Conservation (phyloP, 495 filamentous ascomycete genomes). For the Apodospora peruviana region DNA sequence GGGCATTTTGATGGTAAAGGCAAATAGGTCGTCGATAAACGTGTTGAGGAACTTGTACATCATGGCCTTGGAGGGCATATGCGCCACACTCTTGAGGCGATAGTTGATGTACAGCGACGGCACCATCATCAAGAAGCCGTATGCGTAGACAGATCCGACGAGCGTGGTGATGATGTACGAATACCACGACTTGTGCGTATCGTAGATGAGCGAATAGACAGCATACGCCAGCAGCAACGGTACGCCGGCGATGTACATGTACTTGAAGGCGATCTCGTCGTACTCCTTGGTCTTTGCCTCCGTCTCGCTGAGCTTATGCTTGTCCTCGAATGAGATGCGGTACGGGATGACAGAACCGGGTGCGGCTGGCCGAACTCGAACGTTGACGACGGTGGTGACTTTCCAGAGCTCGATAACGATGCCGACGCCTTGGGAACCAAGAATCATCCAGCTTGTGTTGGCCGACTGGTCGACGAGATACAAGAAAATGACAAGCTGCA, state of each 20-base stretch:
- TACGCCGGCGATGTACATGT: slow-evolving; percentile 86
- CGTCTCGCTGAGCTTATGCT: slow-evolving; percentile 89
- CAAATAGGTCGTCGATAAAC: slow-evolving; percentile 69
- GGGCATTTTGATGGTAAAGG: slow-evolving; percentile 99
- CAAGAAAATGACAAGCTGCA: slow-evolving; percentile 94
- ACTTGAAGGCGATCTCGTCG: slow-evolving; percentile 94
- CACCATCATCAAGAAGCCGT: slow-evolving; percentile 99
- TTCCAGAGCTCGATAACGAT: slow-evolving; percentile 98
- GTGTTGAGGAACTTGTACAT: slow-evolving; percentile 93
- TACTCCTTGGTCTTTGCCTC: slow-evolving; percentile 98
- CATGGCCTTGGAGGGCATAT: slow-evolving; percentile 96
- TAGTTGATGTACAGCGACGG: slow-evolving; percentile 98
- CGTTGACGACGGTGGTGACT: slow-evolving; percentile 92
- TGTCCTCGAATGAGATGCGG: slow-evolving; percentile 86
- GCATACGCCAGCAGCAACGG: slow-evolving; percentile 87
- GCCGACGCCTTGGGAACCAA: slow-evolving; percentile 85
- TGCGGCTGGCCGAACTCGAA: slow-evolving; percentile 67
- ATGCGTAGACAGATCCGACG: slow-evolving; percentile 94
- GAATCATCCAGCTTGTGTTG: slow-evolving; percentile 98
- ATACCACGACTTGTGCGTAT: slow-evolving; percentile 98
- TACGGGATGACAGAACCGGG: slow-evolving; percentile 73
- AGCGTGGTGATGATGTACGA: slow-evolving; percentile 84
- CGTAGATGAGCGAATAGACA: slow-evolving; percentile 82
- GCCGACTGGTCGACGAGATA: slow-evolving; percentile 98
- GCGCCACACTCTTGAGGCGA: slow-evolving; percentile 88